Conservation (phyloP, 2,329 filamentous ascomycete genomes). For the Hymenoscyphus fraxineus region DNA sequence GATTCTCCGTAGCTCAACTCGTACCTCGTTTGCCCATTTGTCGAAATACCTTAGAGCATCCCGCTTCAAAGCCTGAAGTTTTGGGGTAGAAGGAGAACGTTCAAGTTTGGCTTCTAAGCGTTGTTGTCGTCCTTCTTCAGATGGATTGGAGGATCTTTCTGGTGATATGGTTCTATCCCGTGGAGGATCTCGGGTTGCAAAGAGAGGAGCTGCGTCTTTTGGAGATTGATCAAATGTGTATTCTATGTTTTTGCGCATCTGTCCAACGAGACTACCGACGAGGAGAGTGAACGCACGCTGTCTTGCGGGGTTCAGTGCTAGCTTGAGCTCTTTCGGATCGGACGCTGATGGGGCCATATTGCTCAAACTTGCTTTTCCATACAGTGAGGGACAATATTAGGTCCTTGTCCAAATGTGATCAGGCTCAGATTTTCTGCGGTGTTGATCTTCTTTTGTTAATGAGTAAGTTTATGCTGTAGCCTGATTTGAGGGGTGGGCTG, state of each 20-base stretch:
- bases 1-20: slow-evolving; percentile 68
- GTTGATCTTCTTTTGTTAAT: background rate
- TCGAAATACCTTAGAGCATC: slow-evolving; percentile 68
- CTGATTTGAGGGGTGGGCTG: background rate
- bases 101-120: slow-evolving; percentile 26
- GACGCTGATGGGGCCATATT: slow-evolving; percentile 26
- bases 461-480: background rate
- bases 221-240: slow-evolving; percentile 31
- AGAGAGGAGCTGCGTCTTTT: slow-evolving; percentile 20
- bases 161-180: slow-evolving; percentile 5
- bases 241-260: slow-evolving; percentile 52
- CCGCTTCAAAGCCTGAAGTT: slow-evolving; percentile 40
- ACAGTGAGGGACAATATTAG: background rate
- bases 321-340: slow-evolving; percentile 33
- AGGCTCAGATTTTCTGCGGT: background rate
- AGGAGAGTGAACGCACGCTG: slow-evolving; percentile 50
- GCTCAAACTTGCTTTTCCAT: background rate
- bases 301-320: slow-evolving; percentile 50
- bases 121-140: slow-evolving; percentile 18
- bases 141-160: slow-evolving; percentile 10
- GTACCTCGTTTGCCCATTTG: slow-evolving; percentile 70
- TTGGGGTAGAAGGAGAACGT: slow-evolving; percentile 20
- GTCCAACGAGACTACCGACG: slow-evolving; percentile 48
- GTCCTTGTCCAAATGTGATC: background rate
- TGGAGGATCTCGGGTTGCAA: slow-evolving; percentile 15